Conservation (phyloP, 2,329 filamentous ascomycete species). For the Fusarium tjaetaba region DNA sequence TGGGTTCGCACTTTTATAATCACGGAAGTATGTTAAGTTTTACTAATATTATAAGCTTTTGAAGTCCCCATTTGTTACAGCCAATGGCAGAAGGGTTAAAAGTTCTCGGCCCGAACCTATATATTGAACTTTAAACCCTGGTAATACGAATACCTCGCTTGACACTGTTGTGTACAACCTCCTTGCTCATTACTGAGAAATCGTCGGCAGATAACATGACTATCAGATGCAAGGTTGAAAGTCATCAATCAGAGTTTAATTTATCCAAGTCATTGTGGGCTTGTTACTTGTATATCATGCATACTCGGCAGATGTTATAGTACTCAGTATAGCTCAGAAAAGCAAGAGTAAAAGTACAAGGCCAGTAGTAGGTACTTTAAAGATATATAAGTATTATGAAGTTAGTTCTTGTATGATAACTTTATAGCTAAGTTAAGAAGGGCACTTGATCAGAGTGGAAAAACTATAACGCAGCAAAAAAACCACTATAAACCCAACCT, state of each 20-base stretch:
- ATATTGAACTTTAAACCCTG: neutral
- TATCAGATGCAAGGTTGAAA: neutral
- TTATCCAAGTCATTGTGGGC: accelerated
- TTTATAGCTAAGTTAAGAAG: neutral
- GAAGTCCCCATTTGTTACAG: neutral
- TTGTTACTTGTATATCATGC: neutral
- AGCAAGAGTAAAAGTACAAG: neutral
- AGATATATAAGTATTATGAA: accelerated
- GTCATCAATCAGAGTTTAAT: neutral
- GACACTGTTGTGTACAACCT: neutral
- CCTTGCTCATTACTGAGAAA: neutral
- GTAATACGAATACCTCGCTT: neutral
- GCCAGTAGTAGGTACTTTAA: accelerated
- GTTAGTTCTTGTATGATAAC: neutral
- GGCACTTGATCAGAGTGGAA: neutral
- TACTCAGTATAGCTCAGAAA: neutral
- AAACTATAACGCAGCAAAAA: neutral
- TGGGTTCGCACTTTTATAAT: neutral
- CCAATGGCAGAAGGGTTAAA: neutral
- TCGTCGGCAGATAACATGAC: neutral
- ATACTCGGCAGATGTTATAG: neutral
- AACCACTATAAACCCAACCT: neutral
- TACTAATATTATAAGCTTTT: neutral
- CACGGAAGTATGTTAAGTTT: neutral
- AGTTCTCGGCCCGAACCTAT: neutral